A percentile compares a stretch with the other conserved stretches of the same genome.
phyloP scores from a whole-genome alignment of 345 rosid genomes.

The Erodium maritimum region DNA sequence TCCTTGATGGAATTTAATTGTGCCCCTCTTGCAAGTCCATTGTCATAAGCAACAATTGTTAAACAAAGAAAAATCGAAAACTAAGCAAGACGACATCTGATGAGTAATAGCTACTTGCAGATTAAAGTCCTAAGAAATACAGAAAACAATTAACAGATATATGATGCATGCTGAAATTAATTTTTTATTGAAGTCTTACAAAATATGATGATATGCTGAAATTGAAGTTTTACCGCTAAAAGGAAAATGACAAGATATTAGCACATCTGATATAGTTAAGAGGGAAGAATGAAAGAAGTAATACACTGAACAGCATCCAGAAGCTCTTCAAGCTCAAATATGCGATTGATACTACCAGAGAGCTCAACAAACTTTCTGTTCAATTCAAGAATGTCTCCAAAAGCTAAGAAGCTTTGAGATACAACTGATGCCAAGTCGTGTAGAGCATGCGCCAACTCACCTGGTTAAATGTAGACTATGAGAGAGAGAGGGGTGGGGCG shows the following conservation, averaged over 20 bases:
- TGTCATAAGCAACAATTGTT: too few species aligned
- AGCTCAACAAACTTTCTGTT: slow-evolving; percentile 86
- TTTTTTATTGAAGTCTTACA: too few species aligned
- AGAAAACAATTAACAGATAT: too few species aligned
- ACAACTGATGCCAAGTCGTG: slow-evolving; percentile 95
- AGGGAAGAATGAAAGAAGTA: slow-evolving; percentile 13
- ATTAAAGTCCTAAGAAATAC: too few species aligned
- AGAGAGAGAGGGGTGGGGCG: background rate
- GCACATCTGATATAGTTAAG: background rate
- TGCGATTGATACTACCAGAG: slow-evolving; percentile 79
- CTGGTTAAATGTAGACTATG: slow-evolving; percentile 27
- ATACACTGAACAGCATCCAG: slow-evolving; percentile 81
- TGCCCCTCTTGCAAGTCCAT: too few species aligned
- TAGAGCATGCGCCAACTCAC: slow-evolving; percentile 90
- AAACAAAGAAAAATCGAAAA: too few species aligned
- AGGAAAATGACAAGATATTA: background rate
- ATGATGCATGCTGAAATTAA: too few species aligned
- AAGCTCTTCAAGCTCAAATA: slow-evolving; percentile 94
- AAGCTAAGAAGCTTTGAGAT: slow-evolving; percentile 96
- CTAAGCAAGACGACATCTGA: too few species aligned
- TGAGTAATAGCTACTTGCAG: too few species aligned
- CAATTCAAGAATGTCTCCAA: slow-evolving; percentile 92
- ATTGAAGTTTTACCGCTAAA: too few species aligned
- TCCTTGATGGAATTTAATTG: too few species aligned
- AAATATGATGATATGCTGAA: too few species aligned